Evolutionary conservation across 2,329 filamentous ascomycete genomes (phyloP), one percentile per base, ranked within the genome.

Genomic region (Didymella exigua): DNA sequence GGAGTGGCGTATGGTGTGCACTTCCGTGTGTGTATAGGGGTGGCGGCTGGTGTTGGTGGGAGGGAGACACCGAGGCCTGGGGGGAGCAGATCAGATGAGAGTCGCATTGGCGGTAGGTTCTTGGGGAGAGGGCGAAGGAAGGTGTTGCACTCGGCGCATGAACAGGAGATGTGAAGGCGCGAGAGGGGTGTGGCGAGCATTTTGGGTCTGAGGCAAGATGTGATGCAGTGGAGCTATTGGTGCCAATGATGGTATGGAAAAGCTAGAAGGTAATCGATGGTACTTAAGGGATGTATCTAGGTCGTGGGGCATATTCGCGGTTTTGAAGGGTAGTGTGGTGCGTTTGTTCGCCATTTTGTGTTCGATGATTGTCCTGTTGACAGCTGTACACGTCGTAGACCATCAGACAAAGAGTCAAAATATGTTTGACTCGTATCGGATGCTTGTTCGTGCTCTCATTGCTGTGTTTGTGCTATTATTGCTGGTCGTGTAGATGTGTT

Each of bases 111-210:
- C 4, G 46, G 8, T n/a, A 18, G 18, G 8, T n/a, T 13, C 26
- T 41, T 47, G 10, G 56, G 49, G n/a, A 37, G 49, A 13, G 61
- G 53, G n/a, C 27, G 50, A 7, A 65, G 41, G 37, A 63, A 63
- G 5, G 46, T 26, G 3, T 29, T 49, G 50, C 59, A 65, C 33
- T 62, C 47, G 16, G 27, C 33, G 49, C 60, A 65, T 21, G 55
- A 9, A 42, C 62, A 65, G 2, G 51, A 53, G 11, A 65, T 59
- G 26, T 58, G 62, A 3, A 58, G 43, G 7, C 21, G n/a, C n/a
- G 57, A 31, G 18, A 54, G 18, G 0, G 40, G 40, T 9, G 27
- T 18, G 21, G 31, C 23, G 27, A 44, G 21, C 48, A 60, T 62
- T 13, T 27, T 41, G 16, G 21, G 4, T 34, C 34, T 38, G 9